Base-by-base conservation (phyloP, 2,329 filamentous ascomycete species). In the Eurotiales sp. region DNA sequence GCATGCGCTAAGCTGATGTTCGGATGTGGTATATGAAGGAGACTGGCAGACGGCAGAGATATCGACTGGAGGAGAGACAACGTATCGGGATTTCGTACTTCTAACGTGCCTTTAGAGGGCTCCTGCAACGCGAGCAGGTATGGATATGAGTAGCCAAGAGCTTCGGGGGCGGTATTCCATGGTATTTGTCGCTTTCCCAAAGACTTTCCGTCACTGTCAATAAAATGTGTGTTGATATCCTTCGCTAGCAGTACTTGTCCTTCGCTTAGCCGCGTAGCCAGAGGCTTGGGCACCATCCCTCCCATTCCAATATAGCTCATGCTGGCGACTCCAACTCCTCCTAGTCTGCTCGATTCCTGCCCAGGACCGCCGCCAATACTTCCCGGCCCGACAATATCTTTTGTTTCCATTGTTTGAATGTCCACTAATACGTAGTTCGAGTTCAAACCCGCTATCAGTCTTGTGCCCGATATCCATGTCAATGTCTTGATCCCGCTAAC, bases 291-390 rank as follows among this genome's bases (percentile, higher is more conserved):
- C 51, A 92, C 89, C 75, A 90, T 93, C 37, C 89, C 88, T 45
- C 89, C 90, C 65, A 97, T 85, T 1, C 92, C 92, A 81, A 97
- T 95, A 65, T 97, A 97, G 40, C 91, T 90, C 90, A 97, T 96
- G 43, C 90, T 88, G 7, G 86, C 87, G 50, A 85, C 87, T 54
- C 86, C 87, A 56, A 92, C 85, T 2, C 89, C 87, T 5, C 90
- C 90, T 59, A 96, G 92, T 32, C 90, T 82, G 50, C 84, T 85
- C 2, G 80, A 82, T 58, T 88, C 85, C 62, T 81, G 77, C 5
- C 79, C 78, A 21, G 82, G 77, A 7, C 79, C 77, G 21, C 85
- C 85, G 10, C 84, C 85, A 51, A 87, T 82, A 37, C 83, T 81
- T 30, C 88, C 86, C 0, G 88, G 85, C 11, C 87, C 90, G 51